Evolutionary conservation across 768 basidiomycete genomes (phyloP), one percentile per base, ranked within the genome.

Genomic region (Lactifluus pinguis): DNA sequence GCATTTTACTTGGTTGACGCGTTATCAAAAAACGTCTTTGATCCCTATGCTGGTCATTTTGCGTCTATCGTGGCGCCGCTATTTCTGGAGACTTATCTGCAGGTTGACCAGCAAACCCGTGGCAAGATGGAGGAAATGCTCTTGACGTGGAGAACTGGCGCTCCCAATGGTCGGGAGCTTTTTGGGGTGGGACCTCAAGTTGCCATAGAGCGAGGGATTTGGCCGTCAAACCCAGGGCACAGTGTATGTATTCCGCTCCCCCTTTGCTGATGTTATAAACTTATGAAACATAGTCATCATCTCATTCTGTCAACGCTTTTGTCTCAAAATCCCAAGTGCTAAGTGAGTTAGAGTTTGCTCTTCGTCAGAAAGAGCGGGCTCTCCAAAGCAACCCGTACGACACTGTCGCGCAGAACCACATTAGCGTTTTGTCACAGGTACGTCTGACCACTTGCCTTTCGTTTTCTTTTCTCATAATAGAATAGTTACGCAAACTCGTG

Each of bases 51-150:
- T 34, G 83, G 84, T 62, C 82, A 86, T 63, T 94, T 99, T 68
- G 80, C 88, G 11, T 79, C 84, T 10, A 82, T 93, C 70, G 88
- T 95, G 63, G 86, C 88, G 59, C 80, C 84, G 21, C 75, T 95
- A 17, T 98, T 94, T 75, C 77, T 97, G 66, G 84, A 90, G 65
- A 86, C 94, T 32, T 98, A 98, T 74, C 79, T 82, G 49, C 80
- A 84, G 67, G 95, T 97, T 65, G 94, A 97, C 70, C 83, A 84
- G 53, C 74, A 73, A 45, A 95, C 92, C 29, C 85, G 89, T 62
- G 83, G 84, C 71, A 98, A 98, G 74, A 95, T 99, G 91, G 92
- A 95, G 70, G 97, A 99, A 73, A 93, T 99, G 86, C 82, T 98
- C 14, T 74, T 90, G 32, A 95, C 97, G 6, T 99, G 97, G 97